Evolutionary conservation across 1,284 basidiomycete species (phyloP).

Genomic region (Ustanciosporium gigantosporum): DNA sequence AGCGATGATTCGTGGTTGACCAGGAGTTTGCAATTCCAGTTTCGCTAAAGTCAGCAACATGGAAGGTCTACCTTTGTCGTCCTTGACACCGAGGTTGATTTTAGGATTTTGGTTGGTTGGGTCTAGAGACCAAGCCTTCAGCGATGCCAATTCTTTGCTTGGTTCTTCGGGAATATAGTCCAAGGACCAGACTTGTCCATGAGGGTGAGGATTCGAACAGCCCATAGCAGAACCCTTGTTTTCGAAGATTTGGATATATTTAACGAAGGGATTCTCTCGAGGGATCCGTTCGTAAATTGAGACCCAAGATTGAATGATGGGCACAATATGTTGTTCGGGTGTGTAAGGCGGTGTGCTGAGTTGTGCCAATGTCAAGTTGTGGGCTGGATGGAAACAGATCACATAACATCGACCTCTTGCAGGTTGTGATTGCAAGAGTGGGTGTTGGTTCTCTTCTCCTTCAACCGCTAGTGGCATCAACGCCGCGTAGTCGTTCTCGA

Average conservation of each 20-base stretch:
- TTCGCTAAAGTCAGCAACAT: conserved; percentile 83
- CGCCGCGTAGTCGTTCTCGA: conserved; percentile 86
- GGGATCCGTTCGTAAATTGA: conserved; percentile 52
- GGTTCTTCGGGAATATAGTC: conserved; percentile 58
- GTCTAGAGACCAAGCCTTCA: conserved; percentile 41
- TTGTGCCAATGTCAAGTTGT: conserved; percentile 85
- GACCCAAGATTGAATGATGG: conserved; percentile 76
- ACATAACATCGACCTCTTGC: conserved; percentile 86
- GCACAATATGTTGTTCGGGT: conserved; percentile 68
- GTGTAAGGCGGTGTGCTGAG: conserved; percentile 64
- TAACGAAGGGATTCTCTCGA: conserved; percentile 53
- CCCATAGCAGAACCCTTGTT: conserved; percentile 97
- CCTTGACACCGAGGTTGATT: conserved; percentile 64
- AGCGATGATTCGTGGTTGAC: conserved; percentile 70
- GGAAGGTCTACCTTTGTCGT: conserved; percentile 70
- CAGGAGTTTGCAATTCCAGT: conserved; percentile 69
- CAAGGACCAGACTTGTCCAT: conserved; percentile 85
- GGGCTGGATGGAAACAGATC: conserved; percentile 83
- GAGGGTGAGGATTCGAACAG: conserved; percentile 92
- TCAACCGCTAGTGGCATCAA: conserved; percentile 67
- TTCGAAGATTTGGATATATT: conserved; percentile 66
- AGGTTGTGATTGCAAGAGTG: conserved; percentile 71
- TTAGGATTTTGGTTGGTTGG: conserved; percentile 13
- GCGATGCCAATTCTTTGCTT: conserved; percentile 40
- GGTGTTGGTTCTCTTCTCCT: conserved; percentile 27